Conservation (phyloP, 2,329 filamentous ascomycete species). For the Stachybotrys chartarum region DNA sequence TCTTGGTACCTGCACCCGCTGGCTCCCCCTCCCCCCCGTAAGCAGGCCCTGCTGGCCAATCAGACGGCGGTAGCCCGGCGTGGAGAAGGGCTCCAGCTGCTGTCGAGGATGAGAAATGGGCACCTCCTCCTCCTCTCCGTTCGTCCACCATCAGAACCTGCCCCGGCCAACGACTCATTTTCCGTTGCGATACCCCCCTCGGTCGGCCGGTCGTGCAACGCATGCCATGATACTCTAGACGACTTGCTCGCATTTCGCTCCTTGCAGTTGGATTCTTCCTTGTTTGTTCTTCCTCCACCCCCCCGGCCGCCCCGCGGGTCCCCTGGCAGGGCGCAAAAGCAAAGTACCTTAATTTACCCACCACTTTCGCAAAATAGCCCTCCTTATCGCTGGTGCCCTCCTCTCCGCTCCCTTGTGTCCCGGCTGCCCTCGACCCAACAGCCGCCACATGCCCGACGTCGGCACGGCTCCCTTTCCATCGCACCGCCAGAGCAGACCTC, state of each 20-base stretch:
- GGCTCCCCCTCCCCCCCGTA: not conserved
- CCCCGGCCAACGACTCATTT: not conserved
- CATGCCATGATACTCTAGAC: not conserved
- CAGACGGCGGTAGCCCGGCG: too few species aligned
- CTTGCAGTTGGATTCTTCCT: too few species aligned
- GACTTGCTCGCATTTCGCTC: not conserved
- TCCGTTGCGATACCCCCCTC: not conserved
- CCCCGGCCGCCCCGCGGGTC: not conserved
- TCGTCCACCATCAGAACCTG: too few species aligned
- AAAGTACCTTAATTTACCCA: not conserved
- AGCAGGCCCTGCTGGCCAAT: not conserved
- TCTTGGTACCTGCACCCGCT: not conserved
- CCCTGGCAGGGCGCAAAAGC: not conserved
- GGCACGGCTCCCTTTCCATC: not conserved
- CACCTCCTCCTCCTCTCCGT: too few species aligned
- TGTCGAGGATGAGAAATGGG: too few species aligned
- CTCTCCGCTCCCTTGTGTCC: constrained; percentile 2
- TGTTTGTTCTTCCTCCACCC: not conserved
- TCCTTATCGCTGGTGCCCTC: not conserved
- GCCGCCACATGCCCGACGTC: not conserved
- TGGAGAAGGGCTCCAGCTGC: too few species aligned
- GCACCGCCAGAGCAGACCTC: constrained; percentile 8
- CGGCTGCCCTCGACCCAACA: constrained; percentile 8
- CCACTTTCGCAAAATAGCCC: not conserved
- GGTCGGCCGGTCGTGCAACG: not conserved